These are phyloP conservation scores for Neoboletus magnificus DNA, from an alignment of 768 basidiomycete species.

Conservation along the genomic window DNA sequence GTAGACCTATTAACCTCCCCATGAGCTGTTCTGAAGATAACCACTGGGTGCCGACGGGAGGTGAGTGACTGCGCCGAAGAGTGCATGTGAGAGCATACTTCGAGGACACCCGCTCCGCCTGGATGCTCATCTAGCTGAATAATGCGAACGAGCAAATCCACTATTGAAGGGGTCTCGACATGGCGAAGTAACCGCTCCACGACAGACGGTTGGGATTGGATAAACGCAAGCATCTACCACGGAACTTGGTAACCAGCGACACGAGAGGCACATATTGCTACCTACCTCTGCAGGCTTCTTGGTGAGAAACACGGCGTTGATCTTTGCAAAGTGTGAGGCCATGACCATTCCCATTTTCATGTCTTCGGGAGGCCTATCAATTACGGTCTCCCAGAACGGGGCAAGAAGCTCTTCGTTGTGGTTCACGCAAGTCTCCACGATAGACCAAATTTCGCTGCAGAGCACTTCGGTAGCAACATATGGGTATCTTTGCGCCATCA, in stretches of 20 bases:
- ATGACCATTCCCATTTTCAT: slow-evolving; percentile 86
- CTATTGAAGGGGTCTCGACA: slow-evolving; percentile 86
- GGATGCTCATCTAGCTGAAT: slow-evolving; percentile 87
- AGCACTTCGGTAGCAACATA: slow-evolving; percentile 92
- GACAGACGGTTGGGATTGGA: slow-evolving; percentile 76
- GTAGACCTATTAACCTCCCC: slow-evolving; percentile 70
- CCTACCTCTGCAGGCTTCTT: slow-evolving; percentile 88
- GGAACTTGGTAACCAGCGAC: slow-evolving; percentile 14
- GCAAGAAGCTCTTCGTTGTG: slow-evolving; percentile 67
- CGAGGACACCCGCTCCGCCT: slow-evolving; percentile 76
- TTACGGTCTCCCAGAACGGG: slow-evolving; percentile 90
- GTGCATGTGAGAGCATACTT: slow-evolving; percentile 57
- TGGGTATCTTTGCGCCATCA: slow-evolving; percentile 62
- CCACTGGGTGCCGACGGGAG: slow-evolving; percentile 59
- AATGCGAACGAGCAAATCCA: slow-evolving; percentile 87
- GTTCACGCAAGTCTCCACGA: slow-evolving; percentile 83
- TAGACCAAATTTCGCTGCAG: slow-evolving; percentile 93
- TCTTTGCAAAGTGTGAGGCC: slow-evolving; percentile 92
- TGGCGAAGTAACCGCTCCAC: slow-evolving; percentile 81
- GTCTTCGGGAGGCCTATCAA: slow-evolving; percentile 77
- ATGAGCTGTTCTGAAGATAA: slow-evolving; percentile 82
- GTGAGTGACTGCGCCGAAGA: slow-evolving; percentile 29
- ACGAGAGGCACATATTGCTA: slow-evolving; percentile 19
- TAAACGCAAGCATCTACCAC: slow-evolving; percentile 86
- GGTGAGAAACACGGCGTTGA: slow-evolving; percentile 82